A percentile compares a stretch with the other conserved stretches of the same genome.
These are phyloP conservation scores for Ceratocystis cubensis DNA, from an alignment of 2,329 filamentous ascomycete species.

Conservation along the genomic window DNA sequence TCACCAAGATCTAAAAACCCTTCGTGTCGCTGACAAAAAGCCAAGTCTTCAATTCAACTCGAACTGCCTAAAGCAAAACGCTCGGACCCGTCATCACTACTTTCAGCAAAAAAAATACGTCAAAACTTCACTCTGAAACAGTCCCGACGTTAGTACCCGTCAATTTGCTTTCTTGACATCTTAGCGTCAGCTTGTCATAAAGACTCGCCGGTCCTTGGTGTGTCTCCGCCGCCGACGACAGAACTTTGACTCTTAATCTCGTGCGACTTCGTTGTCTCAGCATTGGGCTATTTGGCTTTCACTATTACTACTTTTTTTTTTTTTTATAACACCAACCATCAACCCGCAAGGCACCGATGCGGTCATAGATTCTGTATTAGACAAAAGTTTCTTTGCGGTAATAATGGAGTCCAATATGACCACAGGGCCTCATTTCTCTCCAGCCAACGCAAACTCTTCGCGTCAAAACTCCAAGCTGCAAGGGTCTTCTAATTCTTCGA, in stretches of 20 bases:
- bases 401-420: constrained; percentile 12
- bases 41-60: background rate
- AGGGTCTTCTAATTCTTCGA: constrained; percentile 13
- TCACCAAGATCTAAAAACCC: background rate
- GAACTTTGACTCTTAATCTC: background rate
- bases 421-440: constrained; percentile 3
- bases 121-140: background rate
- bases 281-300: background rate
- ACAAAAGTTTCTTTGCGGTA: background rate
- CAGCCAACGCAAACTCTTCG: background rate
- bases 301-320: background rate
- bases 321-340: background rate
- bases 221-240: background rate
- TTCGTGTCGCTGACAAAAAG: background rate
- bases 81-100: background rate
- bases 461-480: constrained; percentile 16
- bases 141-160: background rate
- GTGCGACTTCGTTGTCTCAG: background rate
- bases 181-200: constrained; percentile 5
- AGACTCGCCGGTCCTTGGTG: background rate
- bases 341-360: background rate
- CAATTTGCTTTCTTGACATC: constrained; percentile 7
- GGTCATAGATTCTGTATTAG: background rate
- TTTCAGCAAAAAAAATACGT: background rate
- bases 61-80: background rate